phyloP scores from a whole-genome alignment of 345 rosid species.

The Stellera chamaejasme region DNA sequence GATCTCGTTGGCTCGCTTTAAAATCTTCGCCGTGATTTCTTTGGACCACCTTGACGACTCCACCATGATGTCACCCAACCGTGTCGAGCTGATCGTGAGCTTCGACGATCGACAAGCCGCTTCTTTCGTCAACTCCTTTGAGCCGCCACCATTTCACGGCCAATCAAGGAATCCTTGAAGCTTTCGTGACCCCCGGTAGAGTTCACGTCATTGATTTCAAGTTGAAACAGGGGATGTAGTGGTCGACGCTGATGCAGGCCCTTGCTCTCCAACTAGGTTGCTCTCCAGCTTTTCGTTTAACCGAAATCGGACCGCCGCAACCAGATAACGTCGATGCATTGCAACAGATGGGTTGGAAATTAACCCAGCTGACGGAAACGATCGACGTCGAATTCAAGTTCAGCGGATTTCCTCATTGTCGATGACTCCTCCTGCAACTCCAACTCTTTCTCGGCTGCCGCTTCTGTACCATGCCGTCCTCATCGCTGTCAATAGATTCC shows the following conservation, averaged over 20 bases:
- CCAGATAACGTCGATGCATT: constrained; percentile 47
- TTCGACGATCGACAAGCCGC: no score
- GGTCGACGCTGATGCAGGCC: constrained; percentile 85
- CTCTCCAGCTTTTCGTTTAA: constrained; percentile 16
- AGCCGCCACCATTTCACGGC: constrained; percentile 51
- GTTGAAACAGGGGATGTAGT: constrained; percentile 68
- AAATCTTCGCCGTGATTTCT: no score
- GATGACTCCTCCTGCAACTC: no score
- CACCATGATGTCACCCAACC: no score
- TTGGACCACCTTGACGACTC: no score
- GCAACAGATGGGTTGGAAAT: constrained; percentile 71
- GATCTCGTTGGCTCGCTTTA: no score
- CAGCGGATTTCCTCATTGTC: constrained; percentile 25
- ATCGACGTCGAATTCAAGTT: constrained; percentile 67
- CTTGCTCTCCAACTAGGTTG: constrained; percentile 61
- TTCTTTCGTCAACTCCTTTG: no score
- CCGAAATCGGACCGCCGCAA: constrained; percentile 77
- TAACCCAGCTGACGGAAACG: constrained; percentile 54
- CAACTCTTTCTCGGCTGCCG: no score
- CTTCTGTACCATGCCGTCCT: no score
- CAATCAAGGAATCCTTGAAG: constrained; percentile 73
- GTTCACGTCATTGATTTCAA: constrained; percentile 71
- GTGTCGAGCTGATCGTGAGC: no score
- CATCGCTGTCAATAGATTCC: no score
- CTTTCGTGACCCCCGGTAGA: constrained; percentile 33